Evolutionary conservation across 2,329 filamentous ascomycete species (phyloP).

Genomic region (Bipolaris cookei): DNA sequence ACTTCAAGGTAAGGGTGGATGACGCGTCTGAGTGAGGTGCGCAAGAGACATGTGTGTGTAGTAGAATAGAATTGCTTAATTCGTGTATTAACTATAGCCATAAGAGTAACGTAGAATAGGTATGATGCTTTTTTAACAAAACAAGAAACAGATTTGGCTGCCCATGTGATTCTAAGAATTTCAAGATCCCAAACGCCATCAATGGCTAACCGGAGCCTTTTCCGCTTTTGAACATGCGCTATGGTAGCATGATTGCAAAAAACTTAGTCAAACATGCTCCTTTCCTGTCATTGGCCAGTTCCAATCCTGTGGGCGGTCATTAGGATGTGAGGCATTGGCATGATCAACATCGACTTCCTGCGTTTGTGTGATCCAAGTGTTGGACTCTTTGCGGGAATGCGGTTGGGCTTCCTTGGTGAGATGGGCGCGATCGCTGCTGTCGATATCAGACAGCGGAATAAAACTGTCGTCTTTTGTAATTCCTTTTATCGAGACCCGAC

Average conservation of each 20-base stretch:
- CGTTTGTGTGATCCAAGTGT: slow-evolving; percentile 14
- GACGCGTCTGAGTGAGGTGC: neutral
- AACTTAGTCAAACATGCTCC: slow-evolving; percentile 19
- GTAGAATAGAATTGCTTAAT: neutral
- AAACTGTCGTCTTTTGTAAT: slow-evolving; percentile 26
- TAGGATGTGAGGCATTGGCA: slow-evolving; percentile 3
- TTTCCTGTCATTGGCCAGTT: slow-evolving; percentile 8
- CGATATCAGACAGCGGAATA: slow-evolving; percentile 30
- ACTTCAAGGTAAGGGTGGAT: neutral
- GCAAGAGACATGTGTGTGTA: neutral
- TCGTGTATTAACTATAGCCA: neutral
- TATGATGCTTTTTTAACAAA: neutral
- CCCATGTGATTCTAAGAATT: neutral
- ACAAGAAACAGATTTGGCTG: neutral
- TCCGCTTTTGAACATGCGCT: neutral
- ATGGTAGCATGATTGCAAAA: neutral
- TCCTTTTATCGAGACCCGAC: slow-evolving; percentile 24
- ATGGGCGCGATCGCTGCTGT: slow-evolving; percentile 15
- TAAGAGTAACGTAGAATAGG: neutral
- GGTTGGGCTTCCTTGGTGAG: slow-evolving; percentile 2
- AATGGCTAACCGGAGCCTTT: neutral
- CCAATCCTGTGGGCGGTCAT: slow-evolving; percentile 16
- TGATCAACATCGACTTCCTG: slow-evolving; percentile 6
- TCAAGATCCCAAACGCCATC: neutral
- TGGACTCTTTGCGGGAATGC: slow-evolving; percentile 8